phyloP scores from a whole-genome alignment of 2,329 filamentous ascomycete species.

The Bipolaris zeicola region DNA sequence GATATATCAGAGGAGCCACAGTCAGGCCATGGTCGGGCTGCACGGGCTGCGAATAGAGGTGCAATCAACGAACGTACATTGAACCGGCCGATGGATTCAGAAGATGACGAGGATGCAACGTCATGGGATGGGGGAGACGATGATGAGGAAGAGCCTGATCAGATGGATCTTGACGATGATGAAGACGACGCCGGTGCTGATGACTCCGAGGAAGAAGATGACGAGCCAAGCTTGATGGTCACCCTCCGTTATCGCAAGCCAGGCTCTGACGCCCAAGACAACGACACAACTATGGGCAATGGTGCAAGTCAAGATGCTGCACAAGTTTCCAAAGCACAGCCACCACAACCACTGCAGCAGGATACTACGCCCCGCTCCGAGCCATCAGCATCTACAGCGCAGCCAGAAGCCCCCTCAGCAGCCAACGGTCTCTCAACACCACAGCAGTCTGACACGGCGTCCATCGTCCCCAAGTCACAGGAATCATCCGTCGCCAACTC shows the following conservation, averaged over 20 bases:
- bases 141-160: conserved; percentile 72
- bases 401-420: background rate
- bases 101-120: conserved; percentile 68
- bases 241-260: conserved; percentile 60
- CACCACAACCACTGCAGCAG: conserved; percentile 7
- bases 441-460: conserved; percentile 3
- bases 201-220: conserved; percentile 41
- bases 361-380: conserved; percentile 4
- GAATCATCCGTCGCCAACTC: conserved; percentile 6
- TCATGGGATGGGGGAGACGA: conserved; percentile 76
- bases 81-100: conserved; percentile 58
- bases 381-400: conserved; percentile 1
- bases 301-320: background rate
- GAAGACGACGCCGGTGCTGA: conserved; percentile 55
- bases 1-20: conserved; percentile 55
- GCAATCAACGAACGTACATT: conserved; percentile 28
- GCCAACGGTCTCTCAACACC: conserved; percentile 13
- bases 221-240: conserved; percentile 67
- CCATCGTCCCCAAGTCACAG: conserved; percentile 3
- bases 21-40: conserved; percentile 49
- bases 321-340: background rate
- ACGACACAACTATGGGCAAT: conserved; percentile 3
- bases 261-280: conserved; percentile 8
- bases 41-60: conserved; percentile 40
- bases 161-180: conserved; percentile 64